Evolutionary conservation across 495 filamentous ascomycete genomes (phyloP), one percentile per base, ranked within the genome.

Genomic region (Daldinia grandis): DNA sequence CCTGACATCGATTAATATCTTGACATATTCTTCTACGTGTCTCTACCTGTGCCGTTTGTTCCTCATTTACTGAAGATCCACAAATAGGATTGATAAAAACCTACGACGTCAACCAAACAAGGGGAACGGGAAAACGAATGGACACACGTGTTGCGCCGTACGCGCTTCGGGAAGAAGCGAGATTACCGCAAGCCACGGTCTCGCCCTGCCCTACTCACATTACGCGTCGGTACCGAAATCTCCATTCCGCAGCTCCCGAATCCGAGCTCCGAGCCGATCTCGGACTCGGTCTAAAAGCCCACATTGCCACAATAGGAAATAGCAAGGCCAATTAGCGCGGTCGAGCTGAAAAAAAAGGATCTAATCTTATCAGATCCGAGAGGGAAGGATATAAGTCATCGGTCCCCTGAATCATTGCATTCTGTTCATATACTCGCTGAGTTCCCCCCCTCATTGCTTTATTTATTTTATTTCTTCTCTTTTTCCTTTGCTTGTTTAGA

Each of bases 281-380:
- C 65, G 70, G 70, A 65, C 50, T 73, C 70, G 70, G 70, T 15
- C 25, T 44, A 25, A 38, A 42, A 31, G 19, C 8, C 25, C 27
- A 42, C 47, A 17, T 24, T 60, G 30, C 63, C n/a, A 54, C 2
- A 58, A 44, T 57, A 24, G 40, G 57, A 25, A 47, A 47, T 47
- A 5, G 8, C 19, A 1, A 24, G 9, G 9, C 42, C 17, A 47
- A 47, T 47, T 47, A 47, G 42, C 42, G 42, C 5, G 19, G 19
- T 47, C 19, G 9, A 47, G 19, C 17, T 47, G 17, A 47, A 47
- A 3, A 24, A 47, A 47, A 3, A 24, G 1, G 42, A 76, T 76
- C 72, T 74, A 75, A 76, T 76, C 72, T 76, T 70, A 76, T 76
- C 74, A 60, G 74, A 76, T 76, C 66, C 61, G 72, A 68, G 60